Evolutionary conservation across 2,329 filamentous ascomycete genomes (phyloP), one percentile per base, ranked within the genome.

Genomic region (Dothideomycetes sp.): DNA sequence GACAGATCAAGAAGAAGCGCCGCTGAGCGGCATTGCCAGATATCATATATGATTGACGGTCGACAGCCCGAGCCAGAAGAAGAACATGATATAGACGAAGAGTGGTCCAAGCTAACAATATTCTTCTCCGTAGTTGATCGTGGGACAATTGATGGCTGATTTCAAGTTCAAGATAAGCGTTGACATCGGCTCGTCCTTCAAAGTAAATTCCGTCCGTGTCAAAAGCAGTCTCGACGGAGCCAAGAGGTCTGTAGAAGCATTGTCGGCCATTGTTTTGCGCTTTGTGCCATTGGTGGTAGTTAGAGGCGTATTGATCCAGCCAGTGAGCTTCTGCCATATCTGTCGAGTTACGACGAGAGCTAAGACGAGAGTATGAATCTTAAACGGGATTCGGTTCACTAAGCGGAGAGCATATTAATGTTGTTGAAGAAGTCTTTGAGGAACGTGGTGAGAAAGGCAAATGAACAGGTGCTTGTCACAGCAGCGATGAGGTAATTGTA

Each of bases 171-270:
- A 68, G 51, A 2, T 58, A 49, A 2, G 54, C 53, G 12, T 60
- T 65, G 45, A 69, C 59, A 40, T 70, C 67, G 15, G 67, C 67
- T 38, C 65, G 54, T 5, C 67, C 67, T 41, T 64, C 64, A 36
- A 55, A 65, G 33, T 64, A 57, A 5, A 53, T 47, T 3, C 67
- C 67, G 50, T 69, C 67, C 0, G 51, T 49, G 44, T 69, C 65
- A 51, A 70, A 70, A 9, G 57, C 58, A 1, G 53, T 58, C 43
- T 70, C 67, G 1, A 68, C 61, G 4, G 67, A 53, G 1, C 67
- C 67, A 1, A 68, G 45, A 0, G 63, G 64, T 7, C 65, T 53
- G 13, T 50, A 51, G 43, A 59, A 64, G 11, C 49, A 44, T 22
- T 43, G 44, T 23, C 41, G 41, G 12, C 52, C 55, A 33, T 51